phyloP scores from a whole-genome alignment of 495 filamentous ascomycete genomes.

The Xylaria bambusicola region DNA sequence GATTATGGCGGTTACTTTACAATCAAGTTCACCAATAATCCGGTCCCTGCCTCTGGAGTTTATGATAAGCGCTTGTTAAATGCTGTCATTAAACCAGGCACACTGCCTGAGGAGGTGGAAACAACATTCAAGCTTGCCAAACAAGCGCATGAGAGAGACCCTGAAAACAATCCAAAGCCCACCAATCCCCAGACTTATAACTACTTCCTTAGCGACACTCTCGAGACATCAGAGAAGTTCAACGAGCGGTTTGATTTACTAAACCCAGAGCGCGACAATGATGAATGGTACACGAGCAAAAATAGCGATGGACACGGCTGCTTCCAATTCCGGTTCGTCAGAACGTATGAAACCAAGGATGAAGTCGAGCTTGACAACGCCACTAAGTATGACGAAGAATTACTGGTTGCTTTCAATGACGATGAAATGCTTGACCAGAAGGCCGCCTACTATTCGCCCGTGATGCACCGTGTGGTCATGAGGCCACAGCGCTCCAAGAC shows the following conservation, averaged over 20 bases:
- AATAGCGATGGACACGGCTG: constrained; percentile 46
- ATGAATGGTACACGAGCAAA: constrained; percentile 63
- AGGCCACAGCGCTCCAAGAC: constrained; percentile 58
- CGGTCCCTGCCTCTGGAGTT: constrained; percentile 55
- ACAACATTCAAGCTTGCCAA: constrained; percentile 50
- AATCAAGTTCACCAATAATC: constrained; percentile 85
- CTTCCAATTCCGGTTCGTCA: constrained; percentile 76
- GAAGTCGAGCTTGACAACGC: constrained; percentile 67
- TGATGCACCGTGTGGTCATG: constrained; percentile 65
- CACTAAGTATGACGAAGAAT: constrained; percentile 60
- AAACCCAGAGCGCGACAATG: constrained; percentile 68
- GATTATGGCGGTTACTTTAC: constrained; percentile 84
- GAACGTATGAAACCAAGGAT: constrained; percentile 79
- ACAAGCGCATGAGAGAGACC: constrained; percentile 64
- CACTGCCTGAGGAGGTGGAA: constrained; percentile 52
- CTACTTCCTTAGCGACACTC: constrained; percentile 69
- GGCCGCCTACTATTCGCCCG: constrained; percentile 88
- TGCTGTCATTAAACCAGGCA: constrained; percentile 71
- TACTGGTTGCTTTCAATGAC: constrained; percentile 53
- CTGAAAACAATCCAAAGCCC: constrained; percentile 60
- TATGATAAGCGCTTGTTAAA: constrained; percentile 84
- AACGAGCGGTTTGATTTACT: constrained; percentile 71
- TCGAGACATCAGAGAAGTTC: constrained; percentile 59
- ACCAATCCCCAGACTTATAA: constrained; percentile 74
- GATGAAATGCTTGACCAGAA: constrained; percentile 51